Base-by-base conservation (phyloP, 352 stramenopile genomes). In the Globisporangium solare region DNA sequence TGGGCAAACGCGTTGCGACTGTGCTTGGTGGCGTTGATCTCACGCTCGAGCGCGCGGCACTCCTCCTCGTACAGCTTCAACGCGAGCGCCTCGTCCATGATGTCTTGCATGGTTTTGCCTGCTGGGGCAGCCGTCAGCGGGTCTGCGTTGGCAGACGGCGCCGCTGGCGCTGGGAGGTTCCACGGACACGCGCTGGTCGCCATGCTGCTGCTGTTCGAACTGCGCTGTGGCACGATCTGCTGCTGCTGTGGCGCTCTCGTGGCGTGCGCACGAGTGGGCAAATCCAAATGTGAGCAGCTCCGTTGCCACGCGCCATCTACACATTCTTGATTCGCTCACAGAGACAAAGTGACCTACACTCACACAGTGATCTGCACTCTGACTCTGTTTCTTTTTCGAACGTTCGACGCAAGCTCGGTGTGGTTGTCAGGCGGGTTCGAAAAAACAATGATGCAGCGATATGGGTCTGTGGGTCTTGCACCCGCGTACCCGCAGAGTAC, bases 61-160 rank as follows among this genome's bases (percentile, higher is more conserved):
- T 89, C 79, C 32, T 83, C 63, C 47, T 89, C 79, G 58, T 86
- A 84, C 5, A 89, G 66, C 59, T 79, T 74, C 21, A 73, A 64
- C 20, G 79, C 79, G 17, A 87, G 48, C n/a, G 70, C 79, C 56
- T 89, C 79, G 62, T 89, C 79, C 69, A 89, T 89, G 50, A 89
- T 72, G 20, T 81, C 72, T 56, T 89, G 79, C 66, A 89, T 76
- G 37, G 67, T 54, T n/a, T 62, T 57, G 20, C 32, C 54, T 12
- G 21, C 27, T 31, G 50, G 24, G 10, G 14, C 6, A n/a, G 32
- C 13, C 17, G n/a, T 51, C 17, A 47, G 42, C 7, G 22, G 5
- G 31, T 21, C 14, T 6, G 15, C 14, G 15, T 45, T n/a, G 43
- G 45, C 6, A 45, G 15, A 42, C 8, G 43, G 45, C 11, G 54